Percentiles rank a stretch among this genome's conserved stretches.
Conservation (phyloP, 257 asterid genomes). For the Asclepias syriaca region DNA sequence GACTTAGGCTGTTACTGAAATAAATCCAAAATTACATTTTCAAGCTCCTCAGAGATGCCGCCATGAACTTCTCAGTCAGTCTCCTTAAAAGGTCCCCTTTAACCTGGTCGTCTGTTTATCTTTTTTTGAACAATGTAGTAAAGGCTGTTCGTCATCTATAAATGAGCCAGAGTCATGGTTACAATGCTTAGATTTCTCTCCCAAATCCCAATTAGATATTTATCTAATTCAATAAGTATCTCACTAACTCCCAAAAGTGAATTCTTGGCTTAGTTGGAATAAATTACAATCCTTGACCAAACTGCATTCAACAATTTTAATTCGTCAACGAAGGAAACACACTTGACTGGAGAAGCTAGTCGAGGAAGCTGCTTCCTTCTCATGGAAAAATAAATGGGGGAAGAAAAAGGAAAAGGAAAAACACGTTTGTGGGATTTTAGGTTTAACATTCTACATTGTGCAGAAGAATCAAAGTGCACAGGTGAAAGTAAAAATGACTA, state of each 20-base stretch:
- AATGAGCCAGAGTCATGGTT: constrained; percentile 63
- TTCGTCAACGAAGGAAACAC: background rate
- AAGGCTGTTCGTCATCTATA: constrained; percentile 83
- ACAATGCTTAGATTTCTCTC: constrained; percentile 62
- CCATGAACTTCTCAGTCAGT: constrained; percentile 47
- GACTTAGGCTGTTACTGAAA: constrained; percentile 63
- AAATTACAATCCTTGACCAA: background rate
- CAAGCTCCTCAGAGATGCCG: constrained; percentile 78
- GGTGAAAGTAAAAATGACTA: background rate
- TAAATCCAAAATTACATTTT: constrained; percentile 70
- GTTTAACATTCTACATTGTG: background rate
- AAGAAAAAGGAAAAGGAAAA: too few species aligned
- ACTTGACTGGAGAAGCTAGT: background rate
- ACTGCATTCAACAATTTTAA: background rate
- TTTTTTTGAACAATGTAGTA: constrained; percentile 76
- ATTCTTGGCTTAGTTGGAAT: background rate
- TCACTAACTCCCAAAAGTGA: too few species aligned
- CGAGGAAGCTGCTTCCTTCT: background rate
- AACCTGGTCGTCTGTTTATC: constrained; percentile 56
- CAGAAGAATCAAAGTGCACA: background rate
- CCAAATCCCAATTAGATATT: too few species aligned
- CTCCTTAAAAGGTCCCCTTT: constrained; percentile 54
- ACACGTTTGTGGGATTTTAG: too few species aligned
- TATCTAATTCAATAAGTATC: too few species aligned
- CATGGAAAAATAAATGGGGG: too few species aligned